These are phyloP conservation scores for Aspergillus haitiensis DNA, from an alignment of 495 filamentous ascomycete species.

Conservation along the genomic window DNA sequence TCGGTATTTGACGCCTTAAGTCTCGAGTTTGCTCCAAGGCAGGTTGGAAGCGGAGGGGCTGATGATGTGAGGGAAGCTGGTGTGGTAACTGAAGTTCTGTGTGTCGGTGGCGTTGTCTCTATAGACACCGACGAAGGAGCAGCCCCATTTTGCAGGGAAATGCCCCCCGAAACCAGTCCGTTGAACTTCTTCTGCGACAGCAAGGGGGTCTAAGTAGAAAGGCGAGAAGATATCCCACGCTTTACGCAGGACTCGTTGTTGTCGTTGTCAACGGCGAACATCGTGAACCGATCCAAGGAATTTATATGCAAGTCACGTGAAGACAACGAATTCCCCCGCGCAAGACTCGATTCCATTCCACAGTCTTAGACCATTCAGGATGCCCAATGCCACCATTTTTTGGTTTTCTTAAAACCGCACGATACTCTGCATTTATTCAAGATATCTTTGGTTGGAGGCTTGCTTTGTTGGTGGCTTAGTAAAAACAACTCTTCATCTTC, in stretches of 20 bases:
- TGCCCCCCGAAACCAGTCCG: constrained; percentile 16
- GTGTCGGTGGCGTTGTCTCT: constrained; percentile 26
- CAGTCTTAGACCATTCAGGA: not conserved
- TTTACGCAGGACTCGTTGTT: constrained; percentile 1
- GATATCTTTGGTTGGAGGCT: too few relatives aligned
- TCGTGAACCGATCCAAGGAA: constrained; percentile 26
- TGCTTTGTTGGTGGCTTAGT: too few relatives aligned
- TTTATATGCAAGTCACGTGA: constrained; percentile 40
- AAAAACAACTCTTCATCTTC: too few relatives aligned
- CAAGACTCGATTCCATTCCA: not conserved
- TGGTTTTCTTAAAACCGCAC: not conserved
- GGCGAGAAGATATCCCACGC: not conserved
- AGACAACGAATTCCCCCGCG: constrained; percentile 12
- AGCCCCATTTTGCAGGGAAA: constrained; percentile 34
- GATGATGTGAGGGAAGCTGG: constrained; percentile 19
- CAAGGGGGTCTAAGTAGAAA: not conserved
- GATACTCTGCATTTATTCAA: not conserved
- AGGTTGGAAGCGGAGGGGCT: constrained; percentile 10
- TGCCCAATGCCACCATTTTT: not conserved
- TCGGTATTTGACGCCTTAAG: constrained; percentile 11
- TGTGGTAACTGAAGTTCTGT: constrained; percentile 19
- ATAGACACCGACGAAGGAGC: constrained; percentile 28
- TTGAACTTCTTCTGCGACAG: constrained; percentile 1
- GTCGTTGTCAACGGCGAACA: constrained; percentile 1
- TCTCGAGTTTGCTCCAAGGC: constrained; percentile 10